A percentile compares a stretch with the other conserved stretches of the same genome.
These are phyloP conservation scores for Pelargonium fulgidum DNA, from an alignment of 441 rosid species.

Conservation along the genomic window DNA sequence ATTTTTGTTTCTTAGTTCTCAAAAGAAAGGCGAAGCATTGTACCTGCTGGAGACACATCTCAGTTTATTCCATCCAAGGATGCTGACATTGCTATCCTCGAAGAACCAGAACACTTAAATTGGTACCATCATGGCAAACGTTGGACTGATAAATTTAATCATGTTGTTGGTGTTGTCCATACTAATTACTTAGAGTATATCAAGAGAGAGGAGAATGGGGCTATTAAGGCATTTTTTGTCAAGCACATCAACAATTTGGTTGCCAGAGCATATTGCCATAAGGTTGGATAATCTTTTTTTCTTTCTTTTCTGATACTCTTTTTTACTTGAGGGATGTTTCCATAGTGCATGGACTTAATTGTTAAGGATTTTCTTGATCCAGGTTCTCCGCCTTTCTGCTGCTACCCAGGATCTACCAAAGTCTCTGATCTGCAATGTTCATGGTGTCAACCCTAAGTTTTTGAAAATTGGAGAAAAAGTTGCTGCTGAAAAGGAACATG, in stretches of 20 bases:
- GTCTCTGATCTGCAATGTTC: conserved; percentile 88
- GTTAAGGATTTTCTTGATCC: conserved; percentile 11
- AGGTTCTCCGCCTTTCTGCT: conserved; percentile 95
- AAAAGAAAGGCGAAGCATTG: conserved; percentile 79
- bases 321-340: conserved; percentile 8
- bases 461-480: conserved; percentile 80
- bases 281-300: conserved; percentile 35
- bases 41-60: conserved; percentile 93
- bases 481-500: conserved; percentile 70
- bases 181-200: conserved; percentile 96
- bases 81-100: conserved; percentile 88
- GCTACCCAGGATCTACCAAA: conserved; percentile 94
- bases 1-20: conserved; percentile 52
- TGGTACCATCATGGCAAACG: conserved; percentile 97
- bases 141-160: conserved; percentile 92
- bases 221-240: conserved; percentile 83
- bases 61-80: conserved; percentile 79
- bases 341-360: conserved; percentile 8
- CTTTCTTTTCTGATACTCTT: conserved; percentile 10
- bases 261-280: conserved; percentile 78
- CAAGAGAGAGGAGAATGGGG: conserved; percentile 91
- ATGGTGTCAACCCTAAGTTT: conserved; percentile 93
- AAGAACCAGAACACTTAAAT: conserved; percentile 94
- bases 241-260: conserved; percentile 90
- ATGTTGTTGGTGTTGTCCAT: conserved; percentile 91